Evolutionary conservation across 1,284 basidiomycete species (phyloP).

Genomic region (Somion occarium): DNA sequence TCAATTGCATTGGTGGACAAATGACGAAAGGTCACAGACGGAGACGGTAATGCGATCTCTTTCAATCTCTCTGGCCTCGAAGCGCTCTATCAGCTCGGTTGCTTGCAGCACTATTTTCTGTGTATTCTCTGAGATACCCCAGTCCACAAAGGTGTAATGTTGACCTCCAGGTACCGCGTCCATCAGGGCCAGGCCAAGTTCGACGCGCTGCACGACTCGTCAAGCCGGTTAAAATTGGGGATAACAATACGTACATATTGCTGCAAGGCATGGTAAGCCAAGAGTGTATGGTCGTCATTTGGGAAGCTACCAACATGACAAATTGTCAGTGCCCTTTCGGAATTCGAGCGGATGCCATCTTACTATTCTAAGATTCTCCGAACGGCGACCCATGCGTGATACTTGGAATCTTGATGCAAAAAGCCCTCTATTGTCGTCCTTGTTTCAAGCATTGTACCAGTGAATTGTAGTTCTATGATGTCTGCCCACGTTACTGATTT

Average conservation of each 20-base stretch:
- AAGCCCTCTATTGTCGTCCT: conserved; percentile 13
- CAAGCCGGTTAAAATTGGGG: too few relatives aligned
- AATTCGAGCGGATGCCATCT: background rate
- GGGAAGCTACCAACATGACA: too few relatives aligned
- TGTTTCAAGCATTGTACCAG: conserved; percentile 19
- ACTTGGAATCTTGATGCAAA: conserved; percentile 13
- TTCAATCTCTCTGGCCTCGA: conserved; percentile 35
- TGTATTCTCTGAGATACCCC: conserved; percentile 28
- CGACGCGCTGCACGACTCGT: conserved; percentile 39
- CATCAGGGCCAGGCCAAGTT: conserved; percentile 40
- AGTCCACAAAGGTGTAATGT: conserved; percentile 50
- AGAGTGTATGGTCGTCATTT: too few relatives aligned
- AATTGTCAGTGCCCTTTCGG: too few relatives aligned
- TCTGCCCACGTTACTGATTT: background rate
- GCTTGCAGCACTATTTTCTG: conserved; percentile 39
- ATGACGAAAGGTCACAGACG: conserved; percentile 36
- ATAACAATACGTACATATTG: too few relatives aligned
- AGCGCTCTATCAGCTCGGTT: conserved; percentile 33
- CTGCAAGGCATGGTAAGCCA: too few relatives aligned
- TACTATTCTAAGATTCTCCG: conserved; percentile 10
- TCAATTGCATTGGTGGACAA: background rate
- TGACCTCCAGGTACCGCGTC: conserved; percentile 36
- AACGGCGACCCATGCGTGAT: conserved; percentile 18
- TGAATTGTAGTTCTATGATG: conserved; percentile 13
- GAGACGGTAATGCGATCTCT: conserved; percentile 42